Conservation (phyloP, 768 basidiomycete species). For the Phaffia tasmanica region DNA sequence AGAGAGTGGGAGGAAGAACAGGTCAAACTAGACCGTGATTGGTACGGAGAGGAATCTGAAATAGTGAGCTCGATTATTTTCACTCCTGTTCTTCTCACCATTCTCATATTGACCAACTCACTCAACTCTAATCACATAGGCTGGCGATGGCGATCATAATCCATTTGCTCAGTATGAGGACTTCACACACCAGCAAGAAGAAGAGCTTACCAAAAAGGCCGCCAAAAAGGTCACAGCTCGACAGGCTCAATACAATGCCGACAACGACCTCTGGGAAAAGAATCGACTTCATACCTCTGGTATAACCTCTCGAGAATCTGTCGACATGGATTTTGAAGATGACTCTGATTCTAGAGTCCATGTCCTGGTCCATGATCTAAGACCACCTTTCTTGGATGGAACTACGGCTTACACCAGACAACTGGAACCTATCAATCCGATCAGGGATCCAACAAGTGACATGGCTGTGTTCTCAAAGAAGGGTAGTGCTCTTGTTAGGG, state of each 20-base stretch:
- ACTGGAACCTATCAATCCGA: constrained; percentile 92
- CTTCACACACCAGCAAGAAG: constrained; percentile 54
- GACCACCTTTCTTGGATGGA: constrained; percentile 95
- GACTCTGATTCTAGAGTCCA: constrained; percentile 83
- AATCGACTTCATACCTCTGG: constrained; percentile 96
- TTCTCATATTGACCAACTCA: not conserved
- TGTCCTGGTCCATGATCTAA: constrained; percentile 92
- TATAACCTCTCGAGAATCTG: constrained; percentile 69
- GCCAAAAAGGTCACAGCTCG: constrained; percentile 80
- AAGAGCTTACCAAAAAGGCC: constrained; percentile 64
- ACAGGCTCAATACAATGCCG: constrained; percentile 96
- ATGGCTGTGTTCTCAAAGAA: constrained; percentile 95
- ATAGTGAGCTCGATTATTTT: constrained; percentile 43
- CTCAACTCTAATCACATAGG: constrained; percentile 26
- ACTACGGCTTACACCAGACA: constrained; percentile 93
- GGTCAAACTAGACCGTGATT: constrained; percentile 78
- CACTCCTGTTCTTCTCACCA: not conserved
- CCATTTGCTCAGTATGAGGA: constrained; percentile 90
- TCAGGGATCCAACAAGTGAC: constrained; percentile 83
- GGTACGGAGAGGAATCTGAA: constrained; percentile 79
- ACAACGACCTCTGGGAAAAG: constrained; percentile 97
- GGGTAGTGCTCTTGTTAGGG: constrained; percentile 85
- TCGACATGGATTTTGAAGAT: constrained; percentile 93
- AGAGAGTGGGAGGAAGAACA: constrained; percentile 98
- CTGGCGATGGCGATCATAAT: constrained; percentile 81